Conservation (phyloP, 176 grass and related monocot genomes). For the Aegilops umbellulata region DNA sequence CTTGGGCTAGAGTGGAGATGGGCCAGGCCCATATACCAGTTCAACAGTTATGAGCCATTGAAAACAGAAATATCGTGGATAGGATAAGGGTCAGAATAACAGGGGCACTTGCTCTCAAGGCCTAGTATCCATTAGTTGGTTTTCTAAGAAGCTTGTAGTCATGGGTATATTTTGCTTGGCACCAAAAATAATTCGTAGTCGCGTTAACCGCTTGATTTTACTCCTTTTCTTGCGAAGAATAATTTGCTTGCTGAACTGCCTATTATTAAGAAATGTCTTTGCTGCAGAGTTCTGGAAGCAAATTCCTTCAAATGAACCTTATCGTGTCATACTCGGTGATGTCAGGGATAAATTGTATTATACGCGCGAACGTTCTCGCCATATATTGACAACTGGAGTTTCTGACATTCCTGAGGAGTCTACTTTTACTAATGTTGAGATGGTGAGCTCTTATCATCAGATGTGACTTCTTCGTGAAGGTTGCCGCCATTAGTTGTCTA, state of each 20-base stretch:
- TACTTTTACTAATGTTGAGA: constrained; percentile 77
- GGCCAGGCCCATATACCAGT: too few relatives aligned
- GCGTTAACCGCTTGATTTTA: background rate
- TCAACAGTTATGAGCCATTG: too few relatives aligned
- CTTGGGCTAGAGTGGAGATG: too few relatives aligned
- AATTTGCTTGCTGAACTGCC: constrained; percentile 11
- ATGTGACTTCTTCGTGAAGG: background rate
- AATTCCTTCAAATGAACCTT: constrained; percentile 89
- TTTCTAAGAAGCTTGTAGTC: background rate
- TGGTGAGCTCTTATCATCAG: constrained; percentile 45
- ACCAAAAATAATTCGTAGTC: background rate
- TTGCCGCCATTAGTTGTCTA: background rate
- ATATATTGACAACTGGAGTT: constrained; percentile 71
- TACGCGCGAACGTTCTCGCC: constrained; percentile 80
- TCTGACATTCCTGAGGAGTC: constrained; percentile 67
- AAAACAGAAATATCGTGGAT: too few relatives aligned
- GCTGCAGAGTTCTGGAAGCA: constrained; percentile 96
- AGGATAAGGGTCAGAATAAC: too few relatives aligned
- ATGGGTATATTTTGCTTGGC: background rate
- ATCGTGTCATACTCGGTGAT: constrained; percentile 94
- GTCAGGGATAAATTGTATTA: constrained; percentile 94
- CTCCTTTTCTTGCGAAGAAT: background rate
- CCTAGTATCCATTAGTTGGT: too few relatives aligned
- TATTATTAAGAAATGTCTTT: constrained; percentile 32
- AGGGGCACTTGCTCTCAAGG: too few relatives aligned